These are phyloP conservation scores for Novymonas esmeraldas DNA, from an alignment of 208 protist species.

Conservation along the genomic window DNA sequence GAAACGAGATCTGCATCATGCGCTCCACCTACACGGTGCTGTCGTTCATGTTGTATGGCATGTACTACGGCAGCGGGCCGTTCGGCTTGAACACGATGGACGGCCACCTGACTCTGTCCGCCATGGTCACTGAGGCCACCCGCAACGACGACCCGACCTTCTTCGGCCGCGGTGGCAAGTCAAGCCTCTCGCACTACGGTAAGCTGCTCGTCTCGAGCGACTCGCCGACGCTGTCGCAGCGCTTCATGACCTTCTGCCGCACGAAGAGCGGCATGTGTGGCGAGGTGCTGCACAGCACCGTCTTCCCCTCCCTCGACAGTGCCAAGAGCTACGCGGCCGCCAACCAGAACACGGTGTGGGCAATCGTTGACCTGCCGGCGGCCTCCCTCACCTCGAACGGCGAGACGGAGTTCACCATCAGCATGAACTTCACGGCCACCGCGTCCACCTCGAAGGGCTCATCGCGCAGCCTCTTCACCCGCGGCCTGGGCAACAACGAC, in stretches of 20 bases:
- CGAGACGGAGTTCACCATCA: constrained; percentile 66
- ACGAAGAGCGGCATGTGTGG: constrained; percentile 47
- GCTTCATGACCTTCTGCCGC: constrained; percentile 61
- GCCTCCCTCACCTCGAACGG: constrained; percentile 15
- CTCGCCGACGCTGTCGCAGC: constrained; percentile 24
- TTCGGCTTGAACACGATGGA: constrained; percentile 52
- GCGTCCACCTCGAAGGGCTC: constrained; percentile 52
- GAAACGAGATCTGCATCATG: constrained; percentile 35
- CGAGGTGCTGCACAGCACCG: constrained; percentile 44
- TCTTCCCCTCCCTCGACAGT: constrained; percentile 43
- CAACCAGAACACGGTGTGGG: constrained; percentile 70
- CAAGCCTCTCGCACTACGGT: constrained; percentile 72
- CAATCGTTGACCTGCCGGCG: constrained; percentile 59
- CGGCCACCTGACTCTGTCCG: constrained; percentile 55
- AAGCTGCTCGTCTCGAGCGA: constrained; percentile 64
- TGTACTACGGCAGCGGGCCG: constrained; percentile 45
- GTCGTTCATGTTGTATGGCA: constrained; percentile 30
- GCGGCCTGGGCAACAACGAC: constrained; percentile 29
- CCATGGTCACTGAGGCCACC: constrained; percentile 43
- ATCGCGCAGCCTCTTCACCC: constrained; percentile 43
- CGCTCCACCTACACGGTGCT: constrained; percentile 8
- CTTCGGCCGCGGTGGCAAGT: constrained; percentile 46
- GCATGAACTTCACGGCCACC: constrained; percentile 90
- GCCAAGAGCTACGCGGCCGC: constrained; percentile 58
- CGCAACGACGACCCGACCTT: constrained; percentile 41